phyloP scores from a whole-genome alignment of 768 basidiomycete species.

The Symmetrospora coprosmae region DNA sequence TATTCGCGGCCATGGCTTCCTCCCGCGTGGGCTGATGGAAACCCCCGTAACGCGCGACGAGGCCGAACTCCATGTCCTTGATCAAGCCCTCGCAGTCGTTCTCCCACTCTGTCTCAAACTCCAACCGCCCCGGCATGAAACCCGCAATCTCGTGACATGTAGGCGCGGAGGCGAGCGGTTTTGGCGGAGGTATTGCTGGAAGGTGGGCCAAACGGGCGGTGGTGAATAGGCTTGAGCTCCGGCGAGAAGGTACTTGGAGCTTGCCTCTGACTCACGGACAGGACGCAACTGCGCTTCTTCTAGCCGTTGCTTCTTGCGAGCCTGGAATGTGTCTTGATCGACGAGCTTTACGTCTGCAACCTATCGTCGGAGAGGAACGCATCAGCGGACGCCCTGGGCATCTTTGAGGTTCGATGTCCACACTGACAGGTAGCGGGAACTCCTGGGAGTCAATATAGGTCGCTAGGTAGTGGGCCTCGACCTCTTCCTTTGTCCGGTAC shows the following conservation, averaged over 20 bases:
- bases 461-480: slow-evolving; percentile 69
- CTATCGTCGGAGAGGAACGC: slow-evolving; percentile 8
- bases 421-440: slow-evolving; percentile 67
- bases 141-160: slow-evolving; percentile 79
- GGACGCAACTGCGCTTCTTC: slow-evolving; percentile 49
- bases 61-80: slow-evolving; percentile 88
- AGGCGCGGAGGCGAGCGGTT: slow-evolving; percentile 73
- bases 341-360: slow-evolving; percentile 39
- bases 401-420: neutral
- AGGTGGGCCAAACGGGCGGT: slow-evolving; percentile 30
- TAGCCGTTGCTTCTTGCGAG: slow-evolving; percentile 74
- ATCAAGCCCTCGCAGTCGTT: slow-evolving; percentile 92
- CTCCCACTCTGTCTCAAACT: slow-evolving; percentile 94
- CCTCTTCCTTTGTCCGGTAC: slow-evolving; percentile 82
- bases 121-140: slow-evolving; percentile 89
- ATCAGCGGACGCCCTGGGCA: neutral
- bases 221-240: slow-evolving; percentile 31
- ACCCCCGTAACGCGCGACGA: slow-evolving; percentile 73
- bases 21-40: slow-evolving; percentile 46
- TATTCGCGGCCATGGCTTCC: slow-evolving; percentile 43
- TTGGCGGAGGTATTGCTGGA: slow-evolving; percentile 42
- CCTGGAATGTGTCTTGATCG: slow-evolving; percentile 69
- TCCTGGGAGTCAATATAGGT: slow-evolving; percentile 63
- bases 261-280: no score
- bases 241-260: slow-evolving; percentile 36